Base-by-base conservation (phyloP, 345 rosid species). In the Euphorbia peplus region DNA sequence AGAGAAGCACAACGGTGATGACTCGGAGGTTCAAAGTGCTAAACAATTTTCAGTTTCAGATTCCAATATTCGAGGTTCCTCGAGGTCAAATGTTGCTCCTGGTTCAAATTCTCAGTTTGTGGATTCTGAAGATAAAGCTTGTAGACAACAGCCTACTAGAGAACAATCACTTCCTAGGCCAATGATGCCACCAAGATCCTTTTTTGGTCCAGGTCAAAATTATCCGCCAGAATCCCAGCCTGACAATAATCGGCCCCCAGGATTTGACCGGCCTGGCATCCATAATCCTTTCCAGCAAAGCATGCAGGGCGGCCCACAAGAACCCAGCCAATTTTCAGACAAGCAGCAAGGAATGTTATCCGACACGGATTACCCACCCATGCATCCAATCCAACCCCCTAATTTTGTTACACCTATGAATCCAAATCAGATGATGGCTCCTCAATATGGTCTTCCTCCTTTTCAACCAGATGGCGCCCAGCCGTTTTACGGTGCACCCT, bases 11-110 rank as follows among this genome's bases (percentile, higher is more conserved):
- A 90, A 85, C 46, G 90, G 83, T 26, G 83, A 82, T 28, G 93
- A 95, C 58, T 83, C 88, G 22, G 97, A 93, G 48, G 83, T 83
- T 68, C 91, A 84, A 75, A 83, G 86, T 78, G 73, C 81, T 68
- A 95, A 79, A 70, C 95, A 87, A 61, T 82, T 91, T 65, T 76
- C 90, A 12, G 87, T 83, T 75, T 79, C 89, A 13, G 97, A 87
- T 22, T 90, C 97, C 68, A 82, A 87, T 14, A 74, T 75, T 60
- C 82, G 91, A 77, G 92, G 83, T 75, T 87, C 90, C 50, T 54
- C 82, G 25, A 86, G 88, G 80, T 78, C 79, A 15, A 70, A 60
- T 60, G 64, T 78, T 70, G 78, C 88, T 44, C 83, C 90, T 15
- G 77, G 87, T 64, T 73, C 88, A 22, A 86, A 71, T 74, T 78